Evolutionary conservation across 225 moss, liverwort and hornwort genomes (phyloP).

Genomic region (Ulota crispa): DNA sequence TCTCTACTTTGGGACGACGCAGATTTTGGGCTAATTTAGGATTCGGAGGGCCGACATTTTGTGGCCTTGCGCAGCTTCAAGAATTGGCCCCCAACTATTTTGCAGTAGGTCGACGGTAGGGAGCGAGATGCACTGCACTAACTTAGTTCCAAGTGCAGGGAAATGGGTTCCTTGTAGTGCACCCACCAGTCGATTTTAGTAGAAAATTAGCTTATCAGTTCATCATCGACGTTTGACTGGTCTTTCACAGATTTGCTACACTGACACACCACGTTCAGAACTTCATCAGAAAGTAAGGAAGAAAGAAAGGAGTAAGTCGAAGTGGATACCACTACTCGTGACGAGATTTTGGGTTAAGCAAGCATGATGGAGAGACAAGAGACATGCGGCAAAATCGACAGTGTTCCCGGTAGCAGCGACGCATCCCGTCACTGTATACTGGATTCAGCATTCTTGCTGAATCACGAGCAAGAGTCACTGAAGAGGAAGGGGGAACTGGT

Average conservation of each 20-base stretch:
- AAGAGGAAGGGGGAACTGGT: slow-evolving; percentile 8
- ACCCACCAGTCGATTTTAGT: not conserved
- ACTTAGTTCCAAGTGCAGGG: not conserved
- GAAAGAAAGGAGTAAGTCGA: not conserved
- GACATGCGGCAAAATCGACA: not conserved
- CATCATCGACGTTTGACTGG: not conserved
- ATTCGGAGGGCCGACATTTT: not conserved
- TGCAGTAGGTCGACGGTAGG: not conserved
- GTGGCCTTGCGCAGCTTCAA: not conserved
- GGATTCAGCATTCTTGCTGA: not conserved
- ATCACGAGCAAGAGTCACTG: not conserved
- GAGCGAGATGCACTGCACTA: not conserved
- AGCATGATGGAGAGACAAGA: not conserved
- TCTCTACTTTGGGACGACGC: not conserved
- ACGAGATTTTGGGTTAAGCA: not conserved
- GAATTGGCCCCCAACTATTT: not conserved
- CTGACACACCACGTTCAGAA: not conserved
- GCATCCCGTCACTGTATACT: not conserved
- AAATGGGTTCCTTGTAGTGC: not conserved
- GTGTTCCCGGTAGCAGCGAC: not conserved
- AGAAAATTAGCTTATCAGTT: not conserved
- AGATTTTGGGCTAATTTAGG: not conserved
- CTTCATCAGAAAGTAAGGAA: not conserved
- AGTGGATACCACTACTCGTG: not conserved
- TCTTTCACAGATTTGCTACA: not conserved